Evolutionary conservation across 1,139 yeast species (phyloP), one percentile per base, ranked within the genome.

Genomic region (Diutina pseudorugosa): DNA sequence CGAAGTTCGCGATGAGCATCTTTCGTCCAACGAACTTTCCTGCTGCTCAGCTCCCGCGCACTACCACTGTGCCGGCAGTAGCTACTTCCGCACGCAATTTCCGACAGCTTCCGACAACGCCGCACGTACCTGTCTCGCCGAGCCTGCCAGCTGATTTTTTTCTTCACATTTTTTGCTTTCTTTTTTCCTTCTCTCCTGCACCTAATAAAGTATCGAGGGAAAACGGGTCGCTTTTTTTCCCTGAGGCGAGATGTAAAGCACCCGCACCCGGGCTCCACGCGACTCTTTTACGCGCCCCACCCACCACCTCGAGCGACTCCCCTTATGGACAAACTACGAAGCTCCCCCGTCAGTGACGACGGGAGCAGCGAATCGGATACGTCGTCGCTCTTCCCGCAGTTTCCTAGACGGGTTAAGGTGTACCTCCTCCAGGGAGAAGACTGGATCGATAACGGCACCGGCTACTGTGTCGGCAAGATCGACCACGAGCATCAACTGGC

Each of bases 381-480:
- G 23, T 19, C 27, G 20, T 8, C 40, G 8, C 45, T 42, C 20
- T 42, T 21, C 20, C 47, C 30, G 5, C 47, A 43, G 30, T 21
- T 14, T 1, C 86, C 89, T 6, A 77, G 91, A 63, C 72, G 98
- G 57, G 98, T 91, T 52, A 93, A 91, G 65, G 94, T 93, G 20
- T 93, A 93, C 63, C 75, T 87, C 40, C 71, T 93, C 52, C 83
- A 82, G 52, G 85, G 85, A 42, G 91, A 85, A 55, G 86, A 80
- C 60, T 93, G 98, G 98, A 73, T 83, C 49, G 98, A 91, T 64
- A 81, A 86, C 53, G 98, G 98, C 16, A 90, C 97, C 0, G 98
- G 98, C 0, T 85, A 79, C 64, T 90, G 96, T 61, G 76, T 78
- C 47, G 97, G 97, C 4, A 83, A 81, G 57, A 63, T 82, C 18